Conservation (phyloP, 768 basidiomycete genomes). For the Mycena galopus region DNA sequence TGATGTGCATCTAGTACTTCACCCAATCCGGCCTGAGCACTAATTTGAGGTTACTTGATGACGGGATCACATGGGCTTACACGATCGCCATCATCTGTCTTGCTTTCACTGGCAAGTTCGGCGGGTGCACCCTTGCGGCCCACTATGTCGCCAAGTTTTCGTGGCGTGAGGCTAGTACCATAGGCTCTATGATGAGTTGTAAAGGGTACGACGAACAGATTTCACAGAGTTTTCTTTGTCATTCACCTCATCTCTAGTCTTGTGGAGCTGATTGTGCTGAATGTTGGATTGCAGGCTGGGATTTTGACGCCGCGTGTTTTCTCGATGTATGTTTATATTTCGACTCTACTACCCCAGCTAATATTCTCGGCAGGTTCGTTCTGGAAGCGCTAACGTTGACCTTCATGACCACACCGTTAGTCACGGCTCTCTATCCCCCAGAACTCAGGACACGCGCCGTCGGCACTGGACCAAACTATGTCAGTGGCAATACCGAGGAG, state of each 20-base stretch:
- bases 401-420: slow-evolving; percentile 87
- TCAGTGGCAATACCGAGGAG: slow-evolving; percentile 54
- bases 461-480: slow-evolving; percentile 60
- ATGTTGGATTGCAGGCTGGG: slow-evolving; percentile 87
- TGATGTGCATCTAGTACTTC: slow-evolving; percentile 78
- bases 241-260: slow-evolving; percentile 58
- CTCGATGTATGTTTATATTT: slow-evolving; percentile 68
- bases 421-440: slow-evolving; percentile 75
- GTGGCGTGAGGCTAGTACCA: slow-evolving; percentile 84
- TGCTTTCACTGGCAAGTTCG: slow-evolving; percentile 91
- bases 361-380: slow-evolving; percentile 66
- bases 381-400: slow-evolving; percentile 87
- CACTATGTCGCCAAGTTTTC: slow-evolving; percentile 75
- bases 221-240: neutral
- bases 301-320: slow-evolving; percentile 83
- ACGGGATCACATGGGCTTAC: slow-evolving; percentile 90
- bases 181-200: slow-evolving; percentile 95
- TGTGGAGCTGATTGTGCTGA: slow-evolving; percentile 95
- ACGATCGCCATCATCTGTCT: slow-evolving; percentile 82
- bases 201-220: slow-evolving; percentile 74
- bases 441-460: slow-evolving; percentile 65
- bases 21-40: slow-evolving; percentile 93
- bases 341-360: neutral
- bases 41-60: slow-evolving; percentile 85
- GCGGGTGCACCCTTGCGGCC: slow-evolving; percentile 83